Evolutionary conservation across 352 stramenopile species (phyloP).

Genomic region (Pythium periplocum): DNA sequence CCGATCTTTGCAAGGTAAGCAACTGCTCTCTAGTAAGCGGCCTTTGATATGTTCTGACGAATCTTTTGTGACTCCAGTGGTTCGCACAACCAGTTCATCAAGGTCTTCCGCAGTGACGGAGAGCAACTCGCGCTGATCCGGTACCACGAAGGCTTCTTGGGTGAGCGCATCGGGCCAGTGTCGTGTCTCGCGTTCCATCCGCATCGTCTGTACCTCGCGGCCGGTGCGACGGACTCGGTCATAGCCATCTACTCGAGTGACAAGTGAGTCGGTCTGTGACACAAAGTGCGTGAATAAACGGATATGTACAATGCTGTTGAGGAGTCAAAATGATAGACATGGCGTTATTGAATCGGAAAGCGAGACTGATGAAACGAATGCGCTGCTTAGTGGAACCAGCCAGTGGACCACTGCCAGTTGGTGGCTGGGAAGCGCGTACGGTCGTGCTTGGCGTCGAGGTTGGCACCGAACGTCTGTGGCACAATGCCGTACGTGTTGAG

Average conservation of each 20-base stretch:
- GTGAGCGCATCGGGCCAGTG: slow-evolving; percentile 95
- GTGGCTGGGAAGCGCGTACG: slow-evolving; percentile 46
- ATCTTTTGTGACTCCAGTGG: slow-evolving; percentile 44
- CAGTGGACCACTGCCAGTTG: slow-evolving; percentile 12
- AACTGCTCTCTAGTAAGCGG: not conserved
- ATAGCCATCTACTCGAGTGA: slow-evolving; percentile 91
- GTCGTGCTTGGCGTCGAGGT: slow-evolving; percentile 57
- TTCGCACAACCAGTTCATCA: slow-evolving; percentile 99
- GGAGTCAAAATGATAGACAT: not conserved
- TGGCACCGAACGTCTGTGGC: slow-evolving; percentile 62
- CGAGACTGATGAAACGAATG: too few relatives aligned
- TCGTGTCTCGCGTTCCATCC: slow-evolving; percentile 97
- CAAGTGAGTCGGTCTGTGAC: not conserved
- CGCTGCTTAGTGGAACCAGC: too few relatives aligned
- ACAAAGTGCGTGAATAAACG: not conserved
- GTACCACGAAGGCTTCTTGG: slow-evolving; percentile 96
- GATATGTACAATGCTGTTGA: not conserved
- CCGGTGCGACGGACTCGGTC: slow-evolving; percentile 93
- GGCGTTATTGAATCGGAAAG: not conserved
- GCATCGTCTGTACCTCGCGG: slow-evolving; percentile 92
- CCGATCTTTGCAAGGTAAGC: slow-evolving; percentile 91
- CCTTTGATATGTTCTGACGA: too few relatives aligned
- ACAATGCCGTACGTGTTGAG: slow-evolving; percentile 94
- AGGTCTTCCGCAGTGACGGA: slow-evolving; percentile 92
- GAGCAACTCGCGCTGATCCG: slow-evolving; percentile 82